Conservation (phyloP, 2,329 filamentous ascomycete genomes). For the Trichophaea hybrida region DNA sequence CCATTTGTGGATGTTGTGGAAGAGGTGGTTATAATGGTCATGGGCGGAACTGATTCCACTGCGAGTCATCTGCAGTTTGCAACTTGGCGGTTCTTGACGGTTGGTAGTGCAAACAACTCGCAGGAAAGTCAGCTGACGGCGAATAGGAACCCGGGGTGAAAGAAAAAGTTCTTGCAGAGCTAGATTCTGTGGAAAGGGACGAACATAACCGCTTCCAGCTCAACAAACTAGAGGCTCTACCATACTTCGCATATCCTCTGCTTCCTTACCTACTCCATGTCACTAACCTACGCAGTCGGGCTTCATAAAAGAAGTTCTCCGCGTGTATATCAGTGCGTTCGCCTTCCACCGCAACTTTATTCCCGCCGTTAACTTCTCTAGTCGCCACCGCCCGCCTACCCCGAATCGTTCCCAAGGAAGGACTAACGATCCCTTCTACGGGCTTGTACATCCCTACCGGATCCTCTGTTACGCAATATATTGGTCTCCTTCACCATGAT, state of each 20-base stretch:
- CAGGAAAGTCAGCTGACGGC: too few species aligned
- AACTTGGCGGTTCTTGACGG: not conserved
- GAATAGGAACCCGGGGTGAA: not conserved
- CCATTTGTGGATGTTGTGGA: not conserved
- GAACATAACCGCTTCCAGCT: not conserved
- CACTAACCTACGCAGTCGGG: not conserved
- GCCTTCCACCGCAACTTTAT: conserved; percentile 1
- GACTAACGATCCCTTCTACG: not conserved
- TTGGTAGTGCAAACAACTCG: too few species aligned
- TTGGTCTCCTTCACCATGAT: conserved; percentile 33
- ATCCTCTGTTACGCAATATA: conserved; percentile 32
- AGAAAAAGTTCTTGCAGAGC: not conserved
- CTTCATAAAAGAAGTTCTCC: not conserved
- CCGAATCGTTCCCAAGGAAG: conserved; percentile 4
- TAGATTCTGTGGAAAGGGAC: not conserved
- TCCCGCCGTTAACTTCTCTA: not conserved
- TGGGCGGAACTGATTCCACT: not conserved
- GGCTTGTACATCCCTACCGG: conserved; percentile 6
- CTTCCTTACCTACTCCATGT: not conserved
- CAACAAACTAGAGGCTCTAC: not conserved
- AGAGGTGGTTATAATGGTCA: not conserved
- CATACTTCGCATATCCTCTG: not conserved
- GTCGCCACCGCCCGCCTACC: not conserved
- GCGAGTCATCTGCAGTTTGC: not conserved
- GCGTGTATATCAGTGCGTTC: conserved; percentile 10